Evolutionary conservation across 2,329 filamentous ascomycete genomes (phyloP).

Genomic region (Fusarium algeriense): DNA sequence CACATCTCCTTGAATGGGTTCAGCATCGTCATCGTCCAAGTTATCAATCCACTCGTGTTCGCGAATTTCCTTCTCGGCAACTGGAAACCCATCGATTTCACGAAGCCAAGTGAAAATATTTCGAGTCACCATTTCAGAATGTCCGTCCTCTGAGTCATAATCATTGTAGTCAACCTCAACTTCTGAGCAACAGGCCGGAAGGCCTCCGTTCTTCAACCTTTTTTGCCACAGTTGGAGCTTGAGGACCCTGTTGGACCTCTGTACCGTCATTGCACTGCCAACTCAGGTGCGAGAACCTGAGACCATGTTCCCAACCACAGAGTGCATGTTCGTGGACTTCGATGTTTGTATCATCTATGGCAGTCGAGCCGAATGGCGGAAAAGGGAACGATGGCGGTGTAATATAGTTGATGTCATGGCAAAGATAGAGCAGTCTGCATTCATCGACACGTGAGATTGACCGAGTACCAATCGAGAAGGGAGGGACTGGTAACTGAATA

Average conservation of each 20-base stretch:
- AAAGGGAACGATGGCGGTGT: constrained; percentile 35
- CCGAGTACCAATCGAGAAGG: rapidly evolving
- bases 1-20: neutral
- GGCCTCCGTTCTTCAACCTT: neutral
- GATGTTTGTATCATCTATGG: constrained; percentile 28
- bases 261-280: constrained; percentile 15
- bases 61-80: constrained; percentile 46
- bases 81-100: constrained; percentile 45
- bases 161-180: constrained; percentile 10
- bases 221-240: neutral
- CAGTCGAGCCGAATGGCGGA: constrained; percentile 29
- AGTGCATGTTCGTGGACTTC: constrained; percentile 33
- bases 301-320: constrained; percentile 11
- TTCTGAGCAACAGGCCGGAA: neutral
- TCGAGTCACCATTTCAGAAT: constrained; percentile 43
- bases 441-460: constrained; percentile 38
- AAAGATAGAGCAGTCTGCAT: constrained; percentile 35
- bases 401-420: constrained; percentile 17
- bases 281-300: constrained; percentile 8
- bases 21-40: constrained; percentile 44
- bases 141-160: constrained; percentile 25
- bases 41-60: constrained; percentile 50
- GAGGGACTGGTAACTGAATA: constrained; percentile 21
- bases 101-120: constrained; percentile 50
- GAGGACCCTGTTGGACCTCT: neutral